A percentile compares a stretch with the other conserved stretches of the same genome.
Evolutionary conservation across 805 yeast genomes (phyloP).

Genomic region (Nakazawaea wyomingensis): DNA sequence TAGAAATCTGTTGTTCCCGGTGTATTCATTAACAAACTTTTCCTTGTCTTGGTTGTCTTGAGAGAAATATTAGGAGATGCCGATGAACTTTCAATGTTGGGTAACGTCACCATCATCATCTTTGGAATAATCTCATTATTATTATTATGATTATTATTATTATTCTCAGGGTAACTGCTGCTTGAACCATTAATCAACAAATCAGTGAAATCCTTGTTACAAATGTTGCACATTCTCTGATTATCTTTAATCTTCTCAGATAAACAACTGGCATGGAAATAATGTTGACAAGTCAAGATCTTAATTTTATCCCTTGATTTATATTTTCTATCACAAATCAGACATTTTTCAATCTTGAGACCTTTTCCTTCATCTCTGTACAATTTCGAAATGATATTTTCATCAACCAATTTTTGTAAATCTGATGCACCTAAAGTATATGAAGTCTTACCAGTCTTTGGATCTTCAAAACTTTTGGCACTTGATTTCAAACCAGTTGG

Average conservation of each 20-base stretch:
- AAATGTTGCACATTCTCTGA: conserved; percentile 2
- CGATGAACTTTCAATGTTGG: background rate
- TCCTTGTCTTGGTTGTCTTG: background rate
- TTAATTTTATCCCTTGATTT: conserved; percentile 7
- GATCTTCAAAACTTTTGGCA: background rate
- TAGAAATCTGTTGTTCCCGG: conserved; percentile 7
- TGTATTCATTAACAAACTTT: conserved; percentile 1
- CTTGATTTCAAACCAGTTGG: too few relatives aligned
- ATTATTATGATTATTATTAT: too few relatives aligned
- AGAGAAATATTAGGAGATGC: background rate
- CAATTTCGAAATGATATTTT: background rate
- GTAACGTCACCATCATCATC: background rate
- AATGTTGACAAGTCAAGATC: conserved; percentile 5
- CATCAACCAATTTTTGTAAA: conserved; percentile 11
- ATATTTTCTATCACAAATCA: conserved; percentile 4
- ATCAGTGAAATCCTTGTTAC: conserved; percentile 9
- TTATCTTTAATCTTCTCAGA: background rate
- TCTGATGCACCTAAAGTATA: conserved; percentile 3
- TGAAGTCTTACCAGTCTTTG: conserved; percentile 4
- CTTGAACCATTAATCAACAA: background rate
- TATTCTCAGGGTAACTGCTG: background rate
- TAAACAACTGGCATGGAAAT: conserved; percentile 10
- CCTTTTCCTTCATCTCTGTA: conserved; percentile 1
- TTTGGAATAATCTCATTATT: background rate
- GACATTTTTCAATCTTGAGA: conserved; percentile 1